Percentiles rank a stretch among this genome's conserved stretches.
phyloP scores from a whole-genome alignment of 305 asterid species.

The Solanum hybrid region DNA sequence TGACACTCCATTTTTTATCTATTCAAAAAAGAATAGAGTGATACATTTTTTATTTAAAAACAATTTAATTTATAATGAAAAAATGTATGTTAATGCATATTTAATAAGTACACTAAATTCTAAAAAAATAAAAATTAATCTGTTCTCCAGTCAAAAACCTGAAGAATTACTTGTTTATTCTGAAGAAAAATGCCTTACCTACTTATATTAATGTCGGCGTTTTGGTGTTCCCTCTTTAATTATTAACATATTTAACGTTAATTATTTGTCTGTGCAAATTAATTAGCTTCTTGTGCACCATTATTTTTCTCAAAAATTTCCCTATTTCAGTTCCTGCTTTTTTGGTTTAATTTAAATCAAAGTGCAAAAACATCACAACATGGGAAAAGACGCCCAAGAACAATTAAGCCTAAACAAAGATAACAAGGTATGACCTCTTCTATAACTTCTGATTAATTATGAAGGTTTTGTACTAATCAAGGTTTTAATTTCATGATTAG shows the following conservation, averaged over 20 bases:
- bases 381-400: constrained; percentile 39
- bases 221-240: not conserved
- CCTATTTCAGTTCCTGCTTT: not conserved
- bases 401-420: constrained; percentile 17
- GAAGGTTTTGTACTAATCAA: not conserved
- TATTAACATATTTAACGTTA: not conserved
- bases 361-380: constrained; percentile 17
- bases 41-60: not conserved
- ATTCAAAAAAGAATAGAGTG: not conserved
- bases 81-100: not conserved
- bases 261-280: constrained; percentile 9
- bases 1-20: not conserved
- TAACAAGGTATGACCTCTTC: constrained; percentile 27
- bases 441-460: not conserved
- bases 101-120: not conserved
- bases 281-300: constrained; percentile 2
- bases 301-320: not conserved
- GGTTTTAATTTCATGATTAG: constrained; percentile 9
- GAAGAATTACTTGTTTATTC: not conserved
- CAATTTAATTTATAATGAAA: not conserved
- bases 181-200: not conserved
- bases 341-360: not conserved
- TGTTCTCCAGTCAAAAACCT: not conserved
- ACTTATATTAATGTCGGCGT: not conserved
- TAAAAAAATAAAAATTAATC: not conserved